Evolutionary conservation across 2,329 filamentous ascomycete species (phyloP).

Genomic region (Botrytis galanthina): DNA sequence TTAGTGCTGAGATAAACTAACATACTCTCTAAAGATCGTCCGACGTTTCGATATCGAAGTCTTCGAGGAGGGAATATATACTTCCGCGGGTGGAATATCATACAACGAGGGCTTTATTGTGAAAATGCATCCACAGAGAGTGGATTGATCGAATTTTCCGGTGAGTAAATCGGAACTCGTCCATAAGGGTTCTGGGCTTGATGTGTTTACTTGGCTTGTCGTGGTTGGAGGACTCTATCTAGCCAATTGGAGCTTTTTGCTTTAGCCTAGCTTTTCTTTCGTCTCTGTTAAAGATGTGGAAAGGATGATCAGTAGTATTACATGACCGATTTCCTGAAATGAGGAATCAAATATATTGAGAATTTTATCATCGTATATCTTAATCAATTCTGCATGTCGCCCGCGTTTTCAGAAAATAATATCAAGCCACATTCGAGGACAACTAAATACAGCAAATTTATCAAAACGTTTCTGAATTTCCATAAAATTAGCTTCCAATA

Average conservation of each 20-base stretch:
- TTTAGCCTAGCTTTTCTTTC: too few relatives aligned
- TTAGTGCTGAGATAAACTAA: background rate
- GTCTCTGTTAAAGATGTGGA: too few relatives aligned
- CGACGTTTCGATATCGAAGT: constrained; percentile 28
- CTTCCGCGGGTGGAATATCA: constrained; percentile 29
- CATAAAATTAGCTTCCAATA: too few relatives aligned
- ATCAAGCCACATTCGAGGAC: too few relatives aligned
- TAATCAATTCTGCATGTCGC: too few relatives aligned
- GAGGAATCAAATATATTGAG: too few relatives aligned
- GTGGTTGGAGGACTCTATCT: background rate
- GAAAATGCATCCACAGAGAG: constrained; percentile 6
- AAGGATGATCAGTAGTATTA: too few relatives aligned
- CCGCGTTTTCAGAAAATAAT: too few relatives aligned
- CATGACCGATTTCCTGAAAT: too few relatives aligned
- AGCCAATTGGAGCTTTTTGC: background rate
- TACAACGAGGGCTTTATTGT: constrained; percentile 27
- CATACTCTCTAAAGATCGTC: background rate
- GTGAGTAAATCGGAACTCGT: fast-evolving
- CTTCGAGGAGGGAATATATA: constrained; percentile 24
- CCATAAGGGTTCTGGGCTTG: background rate
- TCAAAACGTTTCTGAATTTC: too few relatives aligned
- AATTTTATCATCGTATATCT: too few relatives aligned
- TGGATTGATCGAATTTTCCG: background rate
- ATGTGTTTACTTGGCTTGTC: background rate
- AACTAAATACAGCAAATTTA: too few relatives aligned